Evolutionary conservation across 2,329 filamentous ascomycete genomes (phyloP).

Genomic region (Pestalotiopsis sp.): DNA sequence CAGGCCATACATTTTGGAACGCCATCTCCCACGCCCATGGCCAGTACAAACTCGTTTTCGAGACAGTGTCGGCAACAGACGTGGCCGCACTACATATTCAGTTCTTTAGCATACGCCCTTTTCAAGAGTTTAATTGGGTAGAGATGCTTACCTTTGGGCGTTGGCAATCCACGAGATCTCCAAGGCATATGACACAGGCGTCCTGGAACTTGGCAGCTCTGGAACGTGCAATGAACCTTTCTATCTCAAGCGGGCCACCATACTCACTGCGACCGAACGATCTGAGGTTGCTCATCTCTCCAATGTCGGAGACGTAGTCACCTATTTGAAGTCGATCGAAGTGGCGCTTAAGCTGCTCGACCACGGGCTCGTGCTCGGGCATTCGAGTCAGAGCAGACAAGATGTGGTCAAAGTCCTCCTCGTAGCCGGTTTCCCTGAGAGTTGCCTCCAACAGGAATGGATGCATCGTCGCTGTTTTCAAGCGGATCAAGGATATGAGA

Average conservation of each 20-base stretch:
- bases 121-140: not conserved
- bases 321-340: not conserved
- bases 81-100: not conserved
- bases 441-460: not conserved
- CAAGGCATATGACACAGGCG: not conserved
- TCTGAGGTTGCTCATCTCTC: not conserved
- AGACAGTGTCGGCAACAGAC: not conserved
- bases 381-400: not conserved
- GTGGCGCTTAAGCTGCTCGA: not conserved
- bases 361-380: not conserved
- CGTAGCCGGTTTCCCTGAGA: not conserved
- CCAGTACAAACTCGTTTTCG: not conserved
- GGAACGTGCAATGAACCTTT: not conserved
- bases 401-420: not conserved
- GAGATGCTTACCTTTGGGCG: not conserved
- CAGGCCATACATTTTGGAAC: not conserved
- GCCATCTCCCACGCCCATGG: not conserved
- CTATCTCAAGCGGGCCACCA: not conserved
- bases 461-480: not conserved
- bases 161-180: not conserved
- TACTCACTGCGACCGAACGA: not conserved
- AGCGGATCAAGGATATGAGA: not conserved
- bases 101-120: not conserved
- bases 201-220: not conserved
- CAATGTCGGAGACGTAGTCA: not conserved